A percentile compares a stretch with the other conserved stretches of the same genome.
These are phyloP conservation scores for Diaporthe eres DNA, from an alignment of 2,329 filamentous ascomycete genomes.

Conservation along the genomic window DNA sequence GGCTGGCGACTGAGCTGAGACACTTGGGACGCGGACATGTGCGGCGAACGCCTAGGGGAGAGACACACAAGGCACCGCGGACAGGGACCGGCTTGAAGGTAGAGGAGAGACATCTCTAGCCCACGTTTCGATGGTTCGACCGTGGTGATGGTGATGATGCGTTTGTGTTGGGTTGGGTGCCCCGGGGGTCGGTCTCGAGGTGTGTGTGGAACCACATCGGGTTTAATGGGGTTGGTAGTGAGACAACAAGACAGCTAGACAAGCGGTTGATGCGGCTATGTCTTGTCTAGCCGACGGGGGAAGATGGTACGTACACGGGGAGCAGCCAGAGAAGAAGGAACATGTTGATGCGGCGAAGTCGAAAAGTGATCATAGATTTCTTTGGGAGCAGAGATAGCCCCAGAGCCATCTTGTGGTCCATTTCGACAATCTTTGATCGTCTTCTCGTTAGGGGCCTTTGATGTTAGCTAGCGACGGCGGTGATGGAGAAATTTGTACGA, in stretches of 20 bases:
- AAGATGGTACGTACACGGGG: slow-evolving; percentile 14
- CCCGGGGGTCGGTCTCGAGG: slow-evolving; percentile 6
- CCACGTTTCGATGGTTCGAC: slow-evolving; percentile 5
- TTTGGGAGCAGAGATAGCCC: slow-evolving; percentile 20
- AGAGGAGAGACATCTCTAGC: slow-evolving; percentile 2
- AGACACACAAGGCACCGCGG: slow-evolving; percentile 30
- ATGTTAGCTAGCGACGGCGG: slow-evolving; percentile 21
- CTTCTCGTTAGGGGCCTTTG: slow-evolving; percentile 26
- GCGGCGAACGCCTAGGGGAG: slow-evolving; percentile 38
- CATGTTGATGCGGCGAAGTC: neutral
- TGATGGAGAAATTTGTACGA: slow-evolving; percentile 22
- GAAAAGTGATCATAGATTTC: slow-evolving; percentile 20
- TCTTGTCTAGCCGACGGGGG: slow-evolving; percentile 19
- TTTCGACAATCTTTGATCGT: slow-evolving; percentile 31
- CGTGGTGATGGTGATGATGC: slow-evolving; percentile 6
- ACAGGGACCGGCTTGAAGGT: slow-evolving; percentile 5
- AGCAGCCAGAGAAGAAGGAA: neutral
- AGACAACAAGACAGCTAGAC: slow-evolving; percentile 14
- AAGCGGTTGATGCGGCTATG: slow-evolving; percentile 11
- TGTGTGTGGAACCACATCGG: slow-evolving; percentile 18
- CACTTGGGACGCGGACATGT: slow-evolving; percentile 32
- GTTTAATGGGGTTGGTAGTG: neutral
- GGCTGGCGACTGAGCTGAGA: slow-evolving; percentile 39
- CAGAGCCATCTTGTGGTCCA: slow-evolving; percentile 18
- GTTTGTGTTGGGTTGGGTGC: slow-evolving; percentile 20